Evolutionary conservation across 306 rosid genomes (phyloP).

Genomic region (Dalbergia cultrata): DNA sequence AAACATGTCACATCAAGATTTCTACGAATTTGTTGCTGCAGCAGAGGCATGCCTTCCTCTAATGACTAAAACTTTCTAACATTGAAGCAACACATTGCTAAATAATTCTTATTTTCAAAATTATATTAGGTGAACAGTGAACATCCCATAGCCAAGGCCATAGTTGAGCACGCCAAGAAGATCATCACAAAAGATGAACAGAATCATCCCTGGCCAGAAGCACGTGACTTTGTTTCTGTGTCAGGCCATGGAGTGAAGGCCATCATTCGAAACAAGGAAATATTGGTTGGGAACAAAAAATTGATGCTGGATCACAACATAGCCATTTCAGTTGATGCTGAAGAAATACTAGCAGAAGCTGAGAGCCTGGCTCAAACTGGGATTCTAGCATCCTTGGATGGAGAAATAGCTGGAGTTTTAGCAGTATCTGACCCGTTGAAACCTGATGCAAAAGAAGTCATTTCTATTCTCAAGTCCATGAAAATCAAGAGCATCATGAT

Average conservation of each 20-base stretch:
- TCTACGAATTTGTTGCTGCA: conserved; percentile 78
- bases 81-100: not conserved
- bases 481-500: conserved; percentile 76
- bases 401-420: conserved; percentile 66
- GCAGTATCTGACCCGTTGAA: conserved; percentile 87
- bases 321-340: conserved; percentile 61
- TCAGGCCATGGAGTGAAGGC: conserved; percentile 88
- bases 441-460: conserved; percentile 69
- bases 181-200: conserved; percentile 55
- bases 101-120: not conserved
- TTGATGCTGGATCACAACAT: conserved; percentile 66
- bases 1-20: conserved; percentile 48
- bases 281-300: conserved; percentile 80
- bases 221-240: conserved; percentile 66
- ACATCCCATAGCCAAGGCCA: conserved; percentile 87
- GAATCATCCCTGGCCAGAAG: conserved; percentile 70
- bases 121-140: conserved; percentile 85
- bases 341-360: conserved; percentile 66
- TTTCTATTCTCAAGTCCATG: conserved; percentile 85
- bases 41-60: conserved; percentile 64
- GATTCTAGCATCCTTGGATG: conserved; percentile 66
- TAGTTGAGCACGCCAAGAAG: conserved; percentile 76
- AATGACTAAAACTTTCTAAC: not conserved
- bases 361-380: conserved; percentile 82
- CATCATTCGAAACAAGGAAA: conserved; percentile 58